Evolutionary conservation across 352 stramenopile species (phyloP).

Genomic region (Halophytophthora batemanensis): DNA sequence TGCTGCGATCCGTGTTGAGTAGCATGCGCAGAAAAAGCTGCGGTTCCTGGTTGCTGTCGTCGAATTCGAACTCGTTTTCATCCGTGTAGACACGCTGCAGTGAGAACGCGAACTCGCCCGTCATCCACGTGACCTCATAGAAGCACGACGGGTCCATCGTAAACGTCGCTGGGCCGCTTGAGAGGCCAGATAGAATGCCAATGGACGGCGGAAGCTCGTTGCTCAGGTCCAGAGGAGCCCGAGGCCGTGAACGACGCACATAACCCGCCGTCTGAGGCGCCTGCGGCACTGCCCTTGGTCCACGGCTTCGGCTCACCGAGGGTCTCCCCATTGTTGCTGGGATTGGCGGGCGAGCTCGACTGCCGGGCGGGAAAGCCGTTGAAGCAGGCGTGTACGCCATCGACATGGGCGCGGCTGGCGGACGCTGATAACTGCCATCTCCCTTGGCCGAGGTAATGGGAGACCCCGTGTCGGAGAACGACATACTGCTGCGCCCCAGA

Average conservation of each 20-base stretch:
- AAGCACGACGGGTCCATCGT: constrained; percentile 46
- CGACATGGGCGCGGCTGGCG: constrained; percentile 5
- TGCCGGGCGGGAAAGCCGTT: constrained; percentile 21
- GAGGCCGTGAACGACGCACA: constrained; percentile 37
- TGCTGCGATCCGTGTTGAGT: constrained; percentile 69
- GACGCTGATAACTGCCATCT: constrained; percentile 8
- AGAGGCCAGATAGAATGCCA: constrained; percentile 52
- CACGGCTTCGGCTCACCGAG: background rate
- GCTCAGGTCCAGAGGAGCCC: constrained; percentile 45
- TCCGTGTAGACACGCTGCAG: constrained; percentile 68
- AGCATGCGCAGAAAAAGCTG: constrained; percentile 70
- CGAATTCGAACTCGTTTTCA: constrained; percentile 37
- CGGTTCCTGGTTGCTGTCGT: constrained; percentile 30
- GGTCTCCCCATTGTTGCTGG: constrained; percentile 22
- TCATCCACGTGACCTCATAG: constrained; percentile 61
- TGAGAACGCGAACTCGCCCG: constrained; percentile 70
- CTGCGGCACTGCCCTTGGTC: constrained; percentile 9
- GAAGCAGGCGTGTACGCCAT: constrained; percentile 31
- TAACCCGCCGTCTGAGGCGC: constrained; percentile 18
- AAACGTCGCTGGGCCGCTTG: constrained; percentile 57
- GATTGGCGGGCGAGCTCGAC: constrained; percentile 15
- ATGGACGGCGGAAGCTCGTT: constrained; percentile 61
- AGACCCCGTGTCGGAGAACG: constrained; percentile 23
- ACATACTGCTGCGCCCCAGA: constrained; percentile 23
- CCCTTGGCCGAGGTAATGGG: constrained; percentile 17